Base-by-base conservation (phyloP, 1,139 yeast species). In the Saccharomycopsis hybrid region DNA sequence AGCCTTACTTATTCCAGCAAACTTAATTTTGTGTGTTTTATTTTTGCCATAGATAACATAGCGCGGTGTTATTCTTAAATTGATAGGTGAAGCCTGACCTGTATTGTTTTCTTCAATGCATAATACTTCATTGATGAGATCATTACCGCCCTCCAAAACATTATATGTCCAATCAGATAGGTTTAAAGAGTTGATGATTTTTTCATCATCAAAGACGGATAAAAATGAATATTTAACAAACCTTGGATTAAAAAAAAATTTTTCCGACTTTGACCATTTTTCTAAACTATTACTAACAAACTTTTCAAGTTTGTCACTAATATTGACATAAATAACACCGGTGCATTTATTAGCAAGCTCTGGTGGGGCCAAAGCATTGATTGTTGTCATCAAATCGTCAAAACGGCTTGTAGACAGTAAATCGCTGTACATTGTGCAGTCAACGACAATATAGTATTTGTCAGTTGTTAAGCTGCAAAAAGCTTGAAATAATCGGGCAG, bases 381-480 rank as follows among this genome's bases (percentile, higher is more conserved):
- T 18, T 7, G 47, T 24, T 8, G 41, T 39, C 3, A 44, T 9
- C 18, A 24, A 3, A 8, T 24, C 18, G 5, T 24, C 13, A 24
- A 36, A 36, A 24, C 24, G 5, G 24, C 5, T 5, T 5, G 13
- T 5, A 13, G 24, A 9, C 9, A 65, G 64, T 24, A 65, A 62
- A 1, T 65, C 62, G 18, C 70, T 65, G 59, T 73, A 80, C 25
- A 82, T 82, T 0, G 95, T 85, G 55, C 86, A 79, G 63, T 88
- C 96, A 55, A 80, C 61, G 3, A 87, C 76, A 53, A 82, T 55
- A 55, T 80, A 77, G 60, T 76, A 87, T 54, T 78, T 78, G 45
- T 77, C 73, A 25, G 82, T 81, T 92, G 95, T 85, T 47, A 85
- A 74, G 60, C 84, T 85, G 53, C 83, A 75, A n/a, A 85, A 77